Evolutionary conservation across 371 early-diverging fungal species (phyloP).

Genomic region (Lichtheimia hyalospora): DNA sequence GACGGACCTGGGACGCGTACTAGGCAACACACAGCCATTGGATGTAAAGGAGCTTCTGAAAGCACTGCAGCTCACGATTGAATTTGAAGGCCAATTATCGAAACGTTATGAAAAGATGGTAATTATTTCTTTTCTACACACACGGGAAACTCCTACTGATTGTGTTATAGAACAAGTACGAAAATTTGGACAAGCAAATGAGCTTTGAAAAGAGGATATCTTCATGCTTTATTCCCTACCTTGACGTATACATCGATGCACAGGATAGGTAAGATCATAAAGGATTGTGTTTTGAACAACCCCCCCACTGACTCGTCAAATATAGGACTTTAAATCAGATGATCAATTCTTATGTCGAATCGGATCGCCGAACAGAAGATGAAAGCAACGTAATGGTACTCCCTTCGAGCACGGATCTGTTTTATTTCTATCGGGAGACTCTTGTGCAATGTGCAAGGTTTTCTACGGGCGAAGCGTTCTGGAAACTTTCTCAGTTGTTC

Average conservation of each 20-base stretch:
- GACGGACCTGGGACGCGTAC: slow-evolving; percentile 49
- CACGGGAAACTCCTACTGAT: background rate
- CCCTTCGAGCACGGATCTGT: slow-evolving; percentile 87
- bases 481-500: slow-evolving; percentile 74
- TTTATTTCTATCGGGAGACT: slow-evolving; percentile 86
- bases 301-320: background rate
- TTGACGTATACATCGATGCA: slow-evolving; percentile 78
- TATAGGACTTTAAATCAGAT: slow-evolving; percentile 56
- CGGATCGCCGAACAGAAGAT: slow-evolving; percentile 47
- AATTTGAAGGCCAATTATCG: slow-evolving; percentile 85
- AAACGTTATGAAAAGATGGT: slow-evolving; percentile 64
- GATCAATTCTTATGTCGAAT: slow-evolving; percentile 55
- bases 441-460: slow-evolving; percentile 81
- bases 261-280: slow-evolving; percentile 67
- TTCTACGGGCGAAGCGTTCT: slow-evolving; percentile 82
- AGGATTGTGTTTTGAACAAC: background rate
- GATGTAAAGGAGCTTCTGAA: slow-evolving; percentile 73
- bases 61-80: slow-evolving; percentile 80
- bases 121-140: background rate
- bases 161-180: background rate
- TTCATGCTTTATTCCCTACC: slow-evolving; percentile 80
- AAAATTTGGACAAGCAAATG: slow-evolving; percentile 11
- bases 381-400: slow-evolving; percentile 69
- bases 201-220: slow-evolving; percentile 80
- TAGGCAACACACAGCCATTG: slow-evolving; percentile 48